Evolutionary conservation across 129 eudicot genomes (phyloP).

Genomic region (Artemisia annua): DNA sequence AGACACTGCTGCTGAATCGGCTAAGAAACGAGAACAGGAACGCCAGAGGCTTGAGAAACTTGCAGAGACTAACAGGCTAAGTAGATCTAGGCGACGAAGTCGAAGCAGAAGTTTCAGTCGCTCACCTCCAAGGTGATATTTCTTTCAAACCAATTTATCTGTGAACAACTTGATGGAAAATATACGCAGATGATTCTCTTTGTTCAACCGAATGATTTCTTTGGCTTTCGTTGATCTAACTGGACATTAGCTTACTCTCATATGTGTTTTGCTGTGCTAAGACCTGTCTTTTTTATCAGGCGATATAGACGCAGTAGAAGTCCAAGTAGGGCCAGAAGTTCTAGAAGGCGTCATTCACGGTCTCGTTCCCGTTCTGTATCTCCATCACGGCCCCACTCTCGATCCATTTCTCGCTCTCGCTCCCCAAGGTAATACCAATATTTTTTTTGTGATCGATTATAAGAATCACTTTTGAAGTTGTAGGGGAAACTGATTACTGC

Average conservation of each 20-base stretch:
- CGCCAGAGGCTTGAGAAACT: conserved; percentile 84
- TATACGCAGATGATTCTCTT: background rate
- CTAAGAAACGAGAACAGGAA: conserved; percentile 95
- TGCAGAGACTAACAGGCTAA: conserved; percentile 73
- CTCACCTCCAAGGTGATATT: conserved; percentile 72
- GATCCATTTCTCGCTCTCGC: conserved; percentile 54
- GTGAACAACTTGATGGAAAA: background rate
- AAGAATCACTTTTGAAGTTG: conserved; percentile 14
- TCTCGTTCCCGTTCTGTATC: conserved; percentile 53
- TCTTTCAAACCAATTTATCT: background rate
- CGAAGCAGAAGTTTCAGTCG: conserved; percentile 88
- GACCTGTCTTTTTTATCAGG: conserved; percentile 35
- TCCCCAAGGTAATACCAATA: conserved; percentile 60
- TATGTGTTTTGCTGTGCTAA: background rate
- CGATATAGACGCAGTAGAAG: conserved; percentile 79
- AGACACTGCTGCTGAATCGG: conserved; percentile 90
- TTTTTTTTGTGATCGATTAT: background rate
- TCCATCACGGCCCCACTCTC: conserved; percentile 41
- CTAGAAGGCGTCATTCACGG: conserved; percentile 56
- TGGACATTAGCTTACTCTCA: background rate
- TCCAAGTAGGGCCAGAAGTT: conserved; percentile 70
- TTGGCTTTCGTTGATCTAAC: background rate
- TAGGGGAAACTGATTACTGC: conserved; percentile 10
- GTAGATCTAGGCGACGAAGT: conserved; percentile 65
- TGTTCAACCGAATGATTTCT: background rate